A percentile compares a stretch with the other conserved stretches of the same genome.
Evolutionary conservation across 805 yeast species (phyloP).

Genomic region (Pichia pseudocactophila): DNA sequence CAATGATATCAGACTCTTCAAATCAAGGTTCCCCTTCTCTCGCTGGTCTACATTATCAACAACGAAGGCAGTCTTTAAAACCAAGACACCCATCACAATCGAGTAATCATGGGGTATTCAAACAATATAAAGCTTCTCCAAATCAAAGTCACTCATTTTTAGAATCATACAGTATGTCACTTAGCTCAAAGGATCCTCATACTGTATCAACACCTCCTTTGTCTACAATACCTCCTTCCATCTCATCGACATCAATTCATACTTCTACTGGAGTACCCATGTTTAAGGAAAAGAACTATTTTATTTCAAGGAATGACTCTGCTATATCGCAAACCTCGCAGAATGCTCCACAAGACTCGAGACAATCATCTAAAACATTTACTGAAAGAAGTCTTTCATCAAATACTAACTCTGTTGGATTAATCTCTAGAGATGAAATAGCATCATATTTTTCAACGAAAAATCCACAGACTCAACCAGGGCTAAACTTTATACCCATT

Average conservation of each 20-base stretch:
- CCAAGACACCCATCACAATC: background rate
- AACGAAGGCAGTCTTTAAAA: slow-evolving; percentile 1
- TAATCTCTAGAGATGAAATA: slow-evolving; percentile 22
- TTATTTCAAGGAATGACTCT: slow-evolving; percentile 6
- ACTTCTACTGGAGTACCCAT: background rate
- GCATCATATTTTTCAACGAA: slow-evolving; percentile 19
- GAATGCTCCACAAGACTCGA: slow-evolving; percentile 2
- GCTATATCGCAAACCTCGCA: background rate
- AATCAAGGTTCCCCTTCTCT: background rate
- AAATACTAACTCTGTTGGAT: slow-evolving; percentile 10
- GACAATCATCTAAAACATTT: slow-evolving; percentile 13
- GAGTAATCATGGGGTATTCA: too few species aligned
- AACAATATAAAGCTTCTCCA: too few species aligned
- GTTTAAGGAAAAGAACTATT: slow-evolving; percentile 7
- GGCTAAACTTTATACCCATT: slow-evolving; percentile 30
- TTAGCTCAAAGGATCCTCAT: background rate
- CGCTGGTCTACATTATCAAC: background rate
- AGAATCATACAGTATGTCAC: background rate
- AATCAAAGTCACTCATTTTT: background rate
- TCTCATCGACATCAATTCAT: background rate
- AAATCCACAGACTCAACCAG: slow-evolving; percentile 17
- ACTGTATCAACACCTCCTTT: slow-evolving; percentile 3
- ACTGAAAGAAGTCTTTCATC: slow-evolving; percentile 7
- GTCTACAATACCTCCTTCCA: background rate
- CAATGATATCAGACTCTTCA: background rate